Evolutionary conservation across 225 moss, liverwort and hornwort species (phyloP), one percentile per base, ranked within the genome.

Genomic region (Asterella californica): DNA sequence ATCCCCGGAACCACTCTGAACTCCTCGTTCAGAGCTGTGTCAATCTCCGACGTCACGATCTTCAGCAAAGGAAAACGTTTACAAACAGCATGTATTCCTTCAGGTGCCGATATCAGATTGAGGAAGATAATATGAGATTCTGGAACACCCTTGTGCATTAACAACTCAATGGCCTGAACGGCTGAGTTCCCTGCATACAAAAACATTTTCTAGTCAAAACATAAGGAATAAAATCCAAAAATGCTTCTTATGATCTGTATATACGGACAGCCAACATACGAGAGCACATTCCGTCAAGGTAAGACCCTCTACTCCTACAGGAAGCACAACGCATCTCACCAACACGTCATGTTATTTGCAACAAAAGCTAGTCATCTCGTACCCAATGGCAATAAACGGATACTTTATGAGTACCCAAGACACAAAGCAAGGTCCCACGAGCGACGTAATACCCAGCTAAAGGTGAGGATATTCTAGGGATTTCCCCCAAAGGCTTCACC

Each of bases 21-120:
- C 71, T 90, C 95, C 11, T 82, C 84, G 70, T 93, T 95, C 85
- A 95, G 81, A 48, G 89, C 87, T 17, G 87, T 88, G 68, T 95
- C 95, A 81, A 95, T 95, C 83, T 95, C 95, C 14, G 95, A 95
- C 7, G 95, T 95, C 29, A 95, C 95, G 24, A 95, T 92, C 87
- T 95, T 95, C 73, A 95, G 65, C 12, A 89, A 80, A 1, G 93
- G 93, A 78, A 92, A 95, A 49, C 92, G 91, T 82, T 92, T 92
- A 87, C 95, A 95, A 32, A 95, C 95, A 61, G 85, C 89, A 52
- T 95, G 95, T 45, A 95, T 95, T 36, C 95, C 95, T 82, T 95
- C 95, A 1, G 95, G 93, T 8, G 95, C 94, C 82, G 95, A 95
- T 50, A 95, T 93, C 59, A 95, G 82, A 81, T 95, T 95, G 64